phyloP scores from a whole-genome alignment of 768 basidiomycete species.

The Rhizopogon vulgaris region DNA sequence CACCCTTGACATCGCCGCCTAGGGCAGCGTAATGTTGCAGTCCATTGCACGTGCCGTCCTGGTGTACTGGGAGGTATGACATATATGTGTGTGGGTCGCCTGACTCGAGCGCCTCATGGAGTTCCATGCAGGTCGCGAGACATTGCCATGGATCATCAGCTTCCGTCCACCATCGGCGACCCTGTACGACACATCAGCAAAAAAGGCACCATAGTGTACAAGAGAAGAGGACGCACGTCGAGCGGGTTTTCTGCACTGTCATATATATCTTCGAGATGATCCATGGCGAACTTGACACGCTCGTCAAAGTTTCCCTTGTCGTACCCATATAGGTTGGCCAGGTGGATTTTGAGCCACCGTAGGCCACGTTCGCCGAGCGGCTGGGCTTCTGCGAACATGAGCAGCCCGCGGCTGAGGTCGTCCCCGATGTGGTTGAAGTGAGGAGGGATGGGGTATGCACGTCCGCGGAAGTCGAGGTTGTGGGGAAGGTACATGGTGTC shows the following conservation, averaged over 20 bases:
- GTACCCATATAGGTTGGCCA: slow-evolving; percentile 88
- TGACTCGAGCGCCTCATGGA: slow-evolving; percentile 73
- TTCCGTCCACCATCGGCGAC: slow-evolving; percentile 78
- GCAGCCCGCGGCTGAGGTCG: slow-evolving; percentile 82
- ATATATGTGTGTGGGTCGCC: slow-evolving; percentile 50
- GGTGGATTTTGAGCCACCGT: slow-evolving; percentile 92
- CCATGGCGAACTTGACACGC: slow-evolving; percentile 71
- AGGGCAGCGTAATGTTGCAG: slow-evolving; percentile 98
- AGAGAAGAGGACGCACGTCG: slow-evolving; percentile 37
- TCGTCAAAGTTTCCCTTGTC: slow-evolving; percentile 96
- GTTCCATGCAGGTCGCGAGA: slow-evolving; percentile 87
- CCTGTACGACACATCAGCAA: slow-evolving; percentile 34
- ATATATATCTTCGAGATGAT: slow-evolving; percentile 69
- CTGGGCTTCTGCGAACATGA: slow-evolving; percentile 75
- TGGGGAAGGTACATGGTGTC: slow-evolving; percentile 92
- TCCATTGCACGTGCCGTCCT: slow-evolving; percentile 98
- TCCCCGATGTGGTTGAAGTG: slow-evolving; percentile 95
- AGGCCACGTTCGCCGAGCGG: slow-evolving; percentile 81
- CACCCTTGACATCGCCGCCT: slow-evolving; percentile 86
- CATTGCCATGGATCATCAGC: slow-evolving; percentile 99
- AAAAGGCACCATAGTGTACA: background rate
- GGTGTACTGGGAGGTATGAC: slow-evolving; percentile 85
- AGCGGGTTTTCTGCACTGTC: slow-evolving; percentile 82
- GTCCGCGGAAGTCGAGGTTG: slow-evolving; percentile 95
- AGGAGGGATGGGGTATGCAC: slow-evolving; percentile 94